Evolutionary conservation across 1,139 yeast genomes (phyloP), one percentile per base, ranked within the genome.

Genomic region (Hemisphaericaspora xylofermentans): DNA sequence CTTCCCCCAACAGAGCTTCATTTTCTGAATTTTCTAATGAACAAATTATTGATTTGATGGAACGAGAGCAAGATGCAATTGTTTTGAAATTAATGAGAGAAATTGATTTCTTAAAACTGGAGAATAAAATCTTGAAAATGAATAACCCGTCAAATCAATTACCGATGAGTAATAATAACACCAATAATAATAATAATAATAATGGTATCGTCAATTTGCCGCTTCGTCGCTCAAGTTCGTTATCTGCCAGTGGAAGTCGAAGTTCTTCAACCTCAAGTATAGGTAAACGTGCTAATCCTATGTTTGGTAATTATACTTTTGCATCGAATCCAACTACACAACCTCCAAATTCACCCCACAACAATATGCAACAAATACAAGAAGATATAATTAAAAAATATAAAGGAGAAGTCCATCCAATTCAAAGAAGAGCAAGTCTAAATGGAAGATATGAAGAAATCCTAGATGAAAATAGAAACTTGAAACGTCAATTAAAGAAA

Each of bases 31-130:
- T 35, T 36, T 56, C 60, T 24, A 63, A 63, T 24, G 82, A 75
- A 36, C 78, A 76, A 45, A 68, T 77, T 30, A 73, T 81, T 36
- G 83, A 80, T 55, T 64, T 74, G 42, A 79, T 82, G 85, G 88
- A 82, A 53, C 71, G 80, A 43, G 87, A 82, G 53, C 87, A 82
- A 54, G 88, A 82, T 51, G 84, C 82, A 2, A 77, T 80, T 28
- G 87, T 80, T 7, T 60, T 80, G 47, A 76, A 71, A 51, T 58
- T 81, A 32, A 72, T 80, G 75, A 71, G 71, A 48, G 85, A 81
- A 50, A 80, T 81, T 30, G 71, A 71, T 18, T 46, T 47, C 8
- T 60, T 81, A 44, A 76, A 72, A 48, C 77, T 74, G 28, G 86
- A 81, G 45, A 80, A 79, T 50, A 66, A 57, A 36, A 43, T 45